Evolutionary conservation across 2,329 filamentous ascomycete genomes (phyloP).

Genomic region (Colletotrichum zoysiae): DNA sequence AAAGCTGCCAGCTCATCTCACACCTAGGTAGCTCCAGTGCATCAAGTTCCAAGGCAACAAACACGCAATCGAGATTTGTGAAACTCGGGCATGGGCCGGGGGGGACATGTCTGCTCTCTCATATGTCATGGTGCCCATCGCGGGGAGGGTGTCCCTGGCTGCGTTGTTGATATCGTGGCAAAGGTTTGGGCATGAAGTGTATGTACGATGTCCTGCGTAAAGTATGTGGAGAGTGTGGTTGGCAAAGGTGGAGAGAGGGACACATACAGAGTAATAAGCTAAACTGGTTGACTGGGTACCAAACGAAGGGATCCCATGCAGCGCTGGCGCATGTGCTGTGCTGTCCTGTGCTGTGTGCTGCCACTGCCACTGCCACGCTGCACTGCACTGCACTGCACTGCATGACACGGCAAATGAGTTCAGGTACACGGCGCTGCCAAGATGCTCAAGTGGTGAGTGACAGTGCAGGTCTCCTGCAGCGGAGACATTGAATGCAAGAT

Average conservation of each 20-base stretch:
- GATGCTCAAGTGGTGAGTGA: conserved; percentile 10
- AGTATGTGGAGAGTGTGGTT: background rate
- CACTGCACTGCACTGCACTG: conserved; percentile 1
- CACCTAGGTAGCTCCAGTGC: conserved; percentile 11
- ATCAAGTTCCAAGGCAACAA: background rate
- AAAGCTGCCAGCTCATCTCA: conserved; percentile 37
- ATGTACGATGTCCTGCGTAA: background rate
- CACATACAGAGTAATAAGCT: background rate
- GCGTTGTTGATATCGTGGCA: background rate
- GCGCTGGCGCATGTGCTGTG: background rate
- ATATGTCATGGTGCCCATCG: conserved; percentile 11
- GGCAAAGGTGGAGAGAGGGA: conserved; percentile 2
- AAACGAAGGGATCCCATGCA: background rate
- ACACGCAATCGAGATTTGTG: conserved; percentile 4
- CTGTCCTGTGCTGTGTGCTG: background rate
- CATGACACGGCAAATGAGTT: conserved; percentile 4
- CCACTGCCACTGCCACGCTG: background rate
- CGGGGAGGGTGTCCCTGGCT: conserved; percentile 25
- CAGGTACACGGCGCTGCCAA: conserved; percentile 8
- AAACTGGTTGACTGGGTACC: background rate
- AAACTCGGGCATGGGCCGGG: background rate
- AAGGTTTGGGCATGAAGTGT: background rate
- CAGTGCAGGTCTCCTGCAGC: conserved; percentile 20
- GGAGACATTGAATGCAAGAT: conserved; percentile 30
- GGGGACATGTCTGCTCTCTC: conserved; percentile 14